Conservation (phyloP, 2,329 filamentous ascomycete species). For the Coniochaeta sp. region DNA sequence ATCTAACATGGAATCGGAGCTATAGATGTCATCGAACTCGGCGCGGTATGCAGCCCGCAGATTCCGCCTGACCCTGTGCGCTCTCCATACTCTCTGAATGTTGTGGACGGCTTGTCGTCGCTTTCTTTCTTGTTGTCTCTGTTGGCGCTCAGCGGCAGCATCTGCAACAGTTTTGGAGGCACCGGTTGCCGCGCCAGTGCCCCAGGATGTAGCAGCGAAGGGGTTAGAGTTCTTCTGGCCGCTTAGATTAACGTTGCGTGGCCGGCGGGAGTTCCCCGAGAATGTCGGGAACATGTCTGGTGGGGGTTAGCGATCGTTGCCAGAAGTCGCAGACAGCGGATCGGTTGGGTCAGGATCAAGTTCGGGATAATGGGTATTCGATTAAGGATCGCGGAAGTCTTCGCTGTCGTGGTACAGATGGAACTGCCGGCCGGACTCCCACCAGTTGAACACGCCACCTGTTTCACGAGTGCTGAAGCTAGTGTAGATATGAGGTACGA, state of each 20-base stretch:
- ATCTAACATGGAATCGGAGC: slow-evolving; percentile 23
- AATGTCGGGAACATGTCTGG: slow-evolving; percentile 80
- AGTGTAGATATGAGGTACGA: background rate
- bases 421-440: background rate
- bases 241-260: slow-evolving; percentile 89
- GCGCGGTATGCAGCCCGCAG: slow-evolving; percentile 50
- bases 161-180: slow-evolving; percentile 64
- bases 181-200: slow-evolving; percentile 31
- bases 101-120: slow-evolving; percentile 63
- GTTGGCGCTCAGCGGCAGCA: slow-evolving; percentile 77
- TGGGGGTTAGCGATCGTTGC: background rate
- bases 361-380: background rate
- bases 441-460: background rate
- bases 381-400: background rate
- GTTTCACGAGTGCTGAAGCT: background rate
- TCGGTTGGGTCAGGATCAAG: background rate
- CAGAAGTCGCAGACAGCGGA: background rate
- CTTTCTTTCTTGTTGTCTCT: slow-evolving; percentile 74
- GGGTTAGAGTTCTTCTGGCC: slow-evolving; percentile 70
- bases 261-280: slow-evolving; percentile 76
- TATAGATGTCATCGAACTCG: slow-evolving; percentile 56
- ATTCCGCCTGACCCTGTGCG: slow-evolving; percentile 54
- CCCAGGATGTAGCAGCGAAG: slow-evolving; percentile 59
- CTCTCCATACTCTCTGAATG: slow-evolving; percentile 79
- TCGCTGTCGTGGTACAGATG: background rate